phyloP scores from a whole-genome alignment of 2,329 filamentous ascomycete species.

The Leptographium flavum region DNA sequence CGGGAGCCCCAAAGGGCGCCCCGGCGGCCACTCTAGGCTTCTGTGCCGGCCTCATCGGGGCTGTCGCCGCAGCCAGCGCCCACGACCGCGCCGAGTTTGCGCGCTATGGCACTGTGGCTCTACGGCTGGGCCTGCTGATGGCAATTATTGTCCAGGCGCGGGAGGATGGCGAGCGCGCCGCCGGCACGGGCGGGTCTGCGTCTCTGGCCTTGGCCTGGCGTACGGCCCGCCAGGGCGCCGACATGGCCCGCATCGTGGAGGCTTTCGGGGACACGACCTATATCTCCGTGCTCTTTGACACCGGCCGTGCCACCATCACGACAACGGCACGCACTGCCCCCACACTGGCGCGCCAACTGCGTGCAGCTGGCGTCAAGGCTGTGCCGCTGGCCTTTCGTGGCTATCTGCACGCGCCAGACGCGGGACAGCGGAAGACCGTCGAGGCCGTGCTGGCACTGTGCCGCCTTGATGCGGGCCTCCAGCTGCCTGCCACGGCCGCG shows the following conservation, averaged over 20 bases:
- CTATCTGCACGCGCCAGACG: neutral
- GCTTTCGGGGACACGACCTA: neutral
- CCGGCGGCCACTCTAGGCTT: constrained; percentile 15
- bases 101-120: neutral
- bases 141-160: neutral
- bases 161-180: neutral
- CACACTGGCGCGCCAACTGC: neutral
- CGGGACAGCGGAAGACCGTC: no score
- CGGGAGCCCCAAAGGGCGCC: constrained; percentile 1
- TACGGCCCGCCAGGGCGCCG: neutral
- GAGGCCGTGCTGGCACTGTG: neutral
- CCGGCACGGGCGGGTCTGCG: neutral
- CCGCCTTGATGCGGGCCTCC: neutral
- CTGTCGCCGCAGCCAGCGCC: constrained; percentile 19
- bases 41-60: constrained; percentile 25
- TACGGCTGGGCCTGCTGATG: neutral
- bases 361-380: neutral
- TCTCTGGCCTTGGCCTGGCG: neutral
- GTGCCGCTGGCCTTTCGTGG: neutral
- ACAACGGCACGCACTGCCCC: neutral
- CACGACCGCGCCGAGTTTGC: constrained; percentile 16
- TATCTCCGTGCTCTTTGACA: neutral
- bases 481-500: constrained; percentile 18
- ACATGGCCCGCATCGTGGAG: neutral
- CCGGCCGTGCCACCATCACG: neutral